Conservation (phyloP, 2,329 filamentous ascomycete genomes). For the Microcera coccophila region DNA sequence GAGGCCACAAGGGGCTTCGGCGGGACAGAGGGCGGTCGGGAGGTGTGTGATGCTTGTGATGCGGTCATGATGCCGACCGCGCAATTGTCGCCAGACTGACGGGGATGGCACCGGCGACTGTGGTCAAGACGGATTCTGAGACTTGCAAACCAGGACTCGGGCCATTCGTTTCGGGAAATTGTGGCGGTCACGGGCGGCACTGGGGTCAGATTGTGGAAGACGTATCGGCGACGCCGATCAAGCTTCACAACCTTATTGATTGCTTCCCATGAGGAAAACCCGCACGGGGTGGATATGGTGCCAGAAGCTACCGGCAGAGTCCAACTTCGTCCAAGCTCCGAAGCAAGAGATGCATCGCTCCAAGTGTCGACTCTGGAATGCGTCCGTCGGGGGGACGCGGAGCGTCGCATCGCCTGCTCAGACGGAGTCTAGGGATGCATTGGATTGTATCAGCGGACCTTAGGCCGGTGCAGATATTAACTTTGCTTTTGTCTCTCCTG, state of each 20-base stretch:
- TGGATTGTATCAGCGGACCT: constrained; percentile 6
- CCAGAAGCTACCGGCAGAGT: not conserved
- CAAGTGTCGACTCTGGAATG: constrained; percentile 25
- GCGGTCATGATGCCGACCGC: constrained; percentile 10
- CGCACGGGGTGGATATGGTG: no score
- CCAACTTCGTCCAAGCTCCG: not conserved
- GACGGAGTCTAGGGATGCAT: constrained; percentile 7
- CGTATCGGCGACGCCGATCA: constrained; percentile 26
- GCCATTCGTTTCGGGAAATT: constrained; percentile 13
- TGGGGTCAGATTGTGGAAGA: constrained; percentile 14
- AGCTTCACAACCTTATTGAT: constrained; percentile 26
- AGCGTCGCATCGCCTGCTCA: constrained; percentile 12
- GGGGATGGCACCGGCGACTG: no score
- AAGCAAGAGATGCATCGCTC: not conserved
- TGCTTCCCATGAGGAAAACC: constrained; percentile 4
- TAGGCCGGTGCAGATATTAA: no score
- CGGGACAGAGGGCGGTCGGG: no score
- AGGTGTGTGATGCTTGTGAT: no score
- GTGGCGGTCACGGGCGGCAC: constrained; percentile 8
- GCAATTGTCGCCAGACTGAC: constrained; percentile 11
- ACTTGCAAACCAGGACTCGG: constrained; percentile 15
- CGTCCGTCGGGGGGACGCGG: constrained; percentile 9
- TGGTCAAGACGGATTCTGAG: constrained; percentile 16
- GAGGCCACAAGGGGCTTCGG: no score
- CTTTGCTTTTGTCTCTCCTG: no score